A percentile compares a stretch with the other conserved stretches of the same genome.
Evolutionary conservation across 2,329 filamentous ascomycete genomes (phyloP).

Genomic region (Ophiocordyceps camponoti-floridani): DNA sequence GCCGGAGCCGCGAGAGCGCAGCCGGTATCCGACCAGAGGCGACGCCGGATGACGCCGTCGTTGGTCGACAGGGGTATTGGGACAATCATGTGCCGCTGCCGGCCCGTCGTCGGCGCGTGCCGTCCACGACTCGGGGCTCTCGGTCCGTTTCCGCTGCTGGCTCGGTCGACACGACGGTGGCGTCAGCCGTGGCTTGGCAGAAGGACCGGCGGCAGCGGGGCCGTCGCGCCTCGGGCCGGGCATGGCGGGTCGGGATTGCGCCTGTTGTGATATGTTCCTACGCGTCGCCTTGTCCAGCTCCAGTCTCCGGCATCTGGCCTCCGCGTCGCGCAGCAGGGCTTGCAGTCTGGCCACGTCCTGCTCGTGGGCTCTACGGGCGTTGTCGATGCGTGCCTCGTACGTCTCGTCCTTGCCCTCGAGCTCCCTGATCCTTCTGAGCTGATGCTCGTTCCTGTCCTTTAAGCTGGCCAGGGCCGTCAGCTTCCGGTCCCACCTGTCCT

Average conservation of each 20-base stretch:
- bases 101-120: too few species aligned
- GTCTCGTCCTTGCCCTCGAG: constrained; percentile 21
- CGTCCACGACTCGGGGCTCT: neutral
- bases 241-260: constrained; percentile 5
- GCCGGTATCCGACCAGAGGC: constrained; percentile 9
- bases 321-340: constrained; percentile 16
- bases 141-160: neutral
- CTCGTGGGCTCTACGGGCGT: too few species aligned
- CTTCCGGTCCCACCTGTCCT: constrained; percentile 18
- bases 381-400: constrained; percentile 18
- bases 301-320: constrained; percentile 11
- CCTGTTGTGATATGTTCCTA: constrained; percentile 5
- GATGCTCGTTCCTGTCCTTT: constrained; percentile 13
- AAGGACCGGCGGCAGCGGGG: too few species aligned
- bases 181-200: too few species aligned
- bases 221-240: neutral
- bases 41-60: constrained; percentile 10
- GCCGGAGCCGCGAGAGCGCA: constrained; percentile 17
- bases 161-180: neutral
- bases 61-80: neutral
- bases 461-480: constrained; percentile 11
- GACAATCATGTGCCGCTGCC: too few species aligned
- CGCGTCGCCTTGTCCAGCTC: constrained; percentile 10
- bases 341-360: constrained; percentile 15
- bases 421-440: constrained; percentile 14